phyloP scores from a whole-genome alignment of 305 asterid species.

The Rubia occidens region DNA sequence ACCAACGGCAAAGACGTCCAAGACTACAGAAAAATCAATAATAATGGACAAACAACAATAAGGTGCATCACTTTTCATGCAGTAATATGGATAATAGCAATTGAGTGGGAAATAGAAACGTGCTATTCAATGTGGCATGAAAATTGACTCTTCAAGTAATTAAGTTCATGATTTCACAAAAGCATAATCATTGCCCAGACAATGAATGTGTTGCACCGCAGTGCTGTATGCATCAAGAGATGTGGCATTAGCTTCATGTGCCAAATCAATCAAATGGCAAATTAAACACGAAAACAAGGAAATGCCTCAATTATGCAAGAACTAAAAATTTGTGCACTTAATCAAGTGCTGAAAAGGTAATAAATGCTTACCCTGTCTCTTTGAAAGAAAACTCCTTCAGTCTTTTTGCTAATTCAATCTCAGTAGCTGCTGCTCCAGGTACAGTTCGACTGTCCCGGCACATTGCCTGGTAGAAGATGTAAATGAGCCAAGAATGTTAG shows the following conservation, averaged over 20 bases:
- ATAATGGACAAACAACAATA: neutral
- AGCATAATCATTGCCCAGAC: no score
- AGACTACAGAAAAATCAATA: neutral
- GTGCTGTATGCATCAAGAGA: neutral
- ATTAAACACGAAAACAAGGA: neutral
- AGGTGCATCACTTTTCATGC: neutral
- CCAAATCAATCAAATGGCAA: neutral
- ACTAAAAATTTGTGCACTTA: neutral
- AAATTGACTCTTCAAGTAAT: neutral
- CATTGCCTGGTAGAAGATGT: slow-evolving; percentile 58
- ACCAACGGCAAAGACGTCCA: neutral
- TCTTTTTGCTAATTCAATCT: slow-evolving; percentile 80
- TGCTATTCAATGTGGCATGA: neutral
- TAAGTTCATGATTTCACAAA: neutral
- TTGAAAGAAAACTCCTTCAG: slow-evolving; percentile 82
- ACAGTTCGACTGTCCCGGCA: slow-evolving; percentile 89
- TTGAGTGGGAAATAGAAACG: no score
- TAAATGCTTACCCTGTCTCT: slow-evolving; percentile 73
- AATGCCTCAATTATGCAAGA: neutral
- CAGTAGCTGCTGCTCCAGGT: slow-evolving; percentile 98
- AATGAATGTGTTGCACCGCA: neutral
- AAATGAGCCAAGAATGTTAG: neutral
- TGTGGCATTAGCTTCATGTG: no score
- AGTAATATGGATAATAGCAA: neutral
- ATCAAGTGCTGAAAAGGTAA: slow-evolving; percentile 5